Base-by-base conservation (phyloP, 768 basidiomycete genomes). In the Leucocoprinus sp. region DNA sequence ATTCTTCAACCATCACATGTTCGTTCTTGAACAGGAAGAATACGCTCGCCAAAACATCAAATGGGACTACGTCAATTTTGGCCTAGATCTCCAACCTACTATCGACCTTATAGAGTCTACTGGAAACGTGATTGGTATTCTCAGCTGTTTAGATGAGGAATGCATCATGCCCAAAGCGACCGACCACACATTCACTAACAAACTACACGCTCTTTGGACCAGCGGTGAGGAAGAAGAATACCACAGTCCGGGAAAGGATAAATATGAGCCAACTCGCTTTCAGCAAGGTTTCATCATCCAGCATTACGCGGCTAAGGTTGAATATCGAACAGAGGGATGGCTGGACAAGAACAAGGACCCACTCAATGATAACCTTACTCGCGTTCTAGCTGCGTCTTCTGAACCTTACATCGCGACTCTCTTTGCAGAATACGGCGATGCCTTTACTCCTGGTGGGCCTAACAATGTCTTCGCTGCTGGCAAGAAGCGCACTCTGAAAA, bases 121-220 rank as follows among this genome's bases (percentile, higher is more conserved):
- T 43, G 79, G 86, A 14, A 78, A 74, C 41, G 68, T 70, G 0
- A 92, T 97, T 51, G 96, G 96, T 43, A 84, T 98, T 49, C 74
- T 99, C 36, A 89, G 91, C 51, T 84, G 86, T 55, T 67, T 99
- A 27, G 96, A 99, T 60, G 96, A 98, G 60, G 95, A 97, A 52
- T 98, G 95, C 60, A 98, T 99, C 63, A 99, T 98, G 95, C 96
- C 95, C n/a, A 92, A 91, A 60, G 95, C 95, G 3, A 90, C 86
- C 9, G 95, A 99, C 61, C 65, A 79, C 34, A 97, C 93, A 0
- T 98, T 99, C 67, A 91, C 92, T 24, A 79, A 90, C 65, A 98
- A 97, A 63, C 75, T 97, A 2, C 76, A 91, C 55, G 70, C 75
- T 9, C 68, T 90, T 48, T 97, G 93, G 93, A 69, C 68, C 14